phyloP scores from a whole-genome alignment of 1,139 yeast species.

The Debaryomyces singareniensis region DNA sequence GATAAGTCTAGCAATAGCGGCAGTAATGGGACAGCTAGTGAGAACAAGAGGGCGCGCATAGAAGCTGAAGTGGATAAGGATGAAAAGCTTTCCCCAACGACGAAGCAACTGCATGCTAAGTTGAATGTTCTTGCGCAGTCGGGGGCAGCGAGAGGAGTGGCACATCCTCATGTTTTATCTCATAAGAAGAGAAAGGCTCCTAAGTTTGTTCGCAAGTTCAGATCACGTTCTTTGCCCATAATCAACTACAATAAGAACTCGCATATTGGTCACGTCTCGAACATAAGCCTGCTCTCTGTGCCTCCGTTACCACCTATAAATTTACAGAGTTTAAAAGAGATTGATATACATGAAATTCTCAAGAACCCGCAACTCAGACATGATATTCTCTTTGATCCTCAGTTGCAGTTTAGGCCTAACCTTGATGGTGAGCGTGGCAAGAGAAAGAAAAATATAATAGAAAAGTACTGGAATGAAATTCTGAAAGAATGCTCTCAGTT shows the following conservation, averaged over 20 bases:
- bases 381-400: slow-evolving; percentile 89
- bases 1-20: slow-evolving; percentile 8
- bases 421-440: slow-evolving; percentile 86
- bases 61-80: slow-evolving; percentile 5
- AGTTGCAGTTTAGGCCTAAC: slow-evolving; percentile 86
- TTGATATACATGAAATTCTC: slow-evolving; percentile 81
- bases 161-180: slow-evolving; percentile 1
- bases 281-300: slow-evolving; percentile 9
- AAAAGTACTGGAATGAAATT: slow-evolving; percentile 78
- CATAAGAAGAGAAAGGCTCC: slow-evolving; percentile 23
- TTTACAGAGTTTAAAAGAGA: slow-evolving; percentile 74
- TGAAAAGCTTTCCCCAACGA: slow-evolving; percentile 4
- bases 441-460: slow-evolving; percentile 68
- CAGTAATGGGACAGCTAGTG: slow-evolving; percentile 4
- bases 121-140: neutral
- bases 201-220: slow-evolving; percentile 32
- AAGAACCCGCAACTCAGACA: slow-evolving; percentile 91
- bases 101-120: slow-evolving; percentile 5
- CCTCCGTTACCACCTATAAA: slow-evolving; percentile 74
- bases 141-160: neutral
- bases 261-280: slow-evolving; percentile 8
- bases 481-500: slow-evolving; percentile 52
- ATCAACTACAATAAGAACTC: slow-evolving; percentile 24
- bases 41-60: slow-evolving; percentile 8
- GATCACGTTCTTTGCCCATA: slow-evolving; percentile 40